Base-by-base conservation (phyloP, 2,329 filamentous ascomycete species). In the Epichloe brachyelytri region DNA sequence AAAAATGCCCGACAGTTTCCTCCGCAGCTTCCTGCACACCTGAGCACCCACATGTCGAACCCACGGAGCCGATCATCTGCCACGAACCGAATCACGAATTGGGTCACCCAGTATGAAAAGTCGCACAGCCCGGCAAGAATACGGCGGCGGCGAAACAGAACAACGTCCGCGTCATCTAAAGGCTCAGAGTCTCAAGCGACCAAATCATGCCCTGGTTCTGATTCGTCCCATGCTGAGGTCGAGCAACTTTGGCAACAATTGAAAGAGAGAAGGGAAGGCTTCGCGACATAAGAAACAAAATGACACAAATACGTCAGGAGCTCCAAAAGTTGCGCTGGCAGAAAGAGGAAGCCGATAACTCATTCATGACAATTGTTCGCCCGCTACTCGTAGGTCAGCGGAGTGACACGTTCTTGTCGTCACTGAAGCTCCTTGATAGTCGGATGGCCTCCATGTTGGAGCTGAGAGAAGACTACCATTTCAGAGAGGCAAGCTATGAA, bases 331-430 rank as follows among this genome's bases (percentile, higher is more conserved):
- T 68, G 17, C 64, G 69, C 1, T 62, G 56, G 17, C 56, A 54
- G 22, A 67, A 63, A 48, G 64, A 68, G 39, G 59, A 64, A 26
- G 62, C 66, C 5, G 70, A 71, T 46, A 71, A 71, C 54, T 60
- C 60, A 1, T 69, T 71, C 44, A 70, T 71, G 68, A 61, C 62
- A 30, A 55, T 66, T 15, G 54, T 71, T 19, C 62, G 69, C 4
- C 68, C 66, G 0, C 59, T 70, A 22, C 57, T 71, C 4, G 57
- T 69, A 19, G 62, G 57, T 45, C 60, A 58, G 19, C 52, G 54
- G 14, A 56, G 58, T 20, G 46, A 47, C 6, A 17, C 55, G 20
- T 49, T 55, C 8, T 52, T 56, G 7, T 53, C 59, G 14, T 55
- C 62, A 1, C 47, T 57, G 5, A 55, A 59, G 11, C 39, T 59